Conservation (phyloP, 225 moss, liverwort and hornwort species). For the Lunularia cruciata region DNA sequence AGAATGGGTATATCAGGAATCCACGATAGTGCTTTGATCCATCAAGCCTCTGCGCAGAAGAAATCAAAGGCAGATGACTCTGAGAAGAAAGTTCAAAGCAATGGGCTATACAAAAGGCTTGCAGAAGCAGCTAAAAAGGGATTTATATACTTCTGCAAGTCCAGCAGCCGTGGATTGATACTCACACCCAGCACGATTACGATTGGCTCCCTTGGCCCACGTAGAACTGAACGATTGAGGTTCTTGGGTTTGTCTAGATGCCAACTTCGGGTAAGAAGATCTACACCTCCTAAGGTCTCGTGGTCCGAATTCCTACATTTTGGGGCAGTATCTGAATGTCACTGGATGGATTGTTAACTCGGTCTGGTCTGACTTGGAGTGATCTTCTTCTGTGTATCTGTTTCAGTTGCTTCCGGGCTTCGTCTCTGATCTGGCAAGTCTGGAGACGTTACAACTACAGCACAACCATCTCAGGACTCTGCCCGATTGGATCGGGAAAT, state of each 20-base stretch:
- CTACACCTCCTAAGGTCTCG: neutral
- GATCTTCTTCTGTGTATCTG: too few species aligned
- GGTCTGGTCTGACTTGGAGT: too few species aligned
- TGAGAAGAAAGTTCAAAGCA: neutral
- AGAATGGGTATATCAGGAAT: too few species aligned
- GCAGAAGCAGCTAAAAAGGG: neutral
- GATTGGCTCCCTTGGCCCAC: neutral
- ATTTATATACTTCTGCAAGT: neutral
- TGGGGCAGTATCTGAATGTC: too few species aligned
- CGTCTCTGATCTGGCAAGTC: conserved; percentile 38
- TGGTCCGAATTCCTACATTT: too few species aligned
- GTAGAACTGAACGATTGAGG: neutral
- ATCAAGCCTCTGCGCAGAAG: too few species aligned
- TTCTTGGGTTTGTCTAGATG: neutral
- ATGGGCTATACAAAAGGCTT: neutral
- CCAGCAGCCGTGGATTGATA: neutral
- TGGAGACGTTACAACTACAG: conserved; percentile 32
- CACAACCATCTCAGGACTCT: conserved; percentile 41
- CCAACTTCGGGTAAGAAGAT: conserved; percentile 4
- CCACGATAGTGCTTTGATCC: too few species aligned
- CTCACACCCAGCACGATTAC: neutral
- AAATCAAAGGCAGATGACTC: too few species aligned
- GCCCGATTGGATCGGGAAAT: conserved; percentile 52
- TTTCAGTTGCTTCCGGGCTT: conserved; percentile 58
- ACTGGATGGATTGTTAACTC: too few species aligned